Percentiles rank a stretch among this genome's conserved stretches.
phyloP scores from a whole-genome alignment of 345 rosid genomes.

The Eucalyptus curtisii region DNA sequence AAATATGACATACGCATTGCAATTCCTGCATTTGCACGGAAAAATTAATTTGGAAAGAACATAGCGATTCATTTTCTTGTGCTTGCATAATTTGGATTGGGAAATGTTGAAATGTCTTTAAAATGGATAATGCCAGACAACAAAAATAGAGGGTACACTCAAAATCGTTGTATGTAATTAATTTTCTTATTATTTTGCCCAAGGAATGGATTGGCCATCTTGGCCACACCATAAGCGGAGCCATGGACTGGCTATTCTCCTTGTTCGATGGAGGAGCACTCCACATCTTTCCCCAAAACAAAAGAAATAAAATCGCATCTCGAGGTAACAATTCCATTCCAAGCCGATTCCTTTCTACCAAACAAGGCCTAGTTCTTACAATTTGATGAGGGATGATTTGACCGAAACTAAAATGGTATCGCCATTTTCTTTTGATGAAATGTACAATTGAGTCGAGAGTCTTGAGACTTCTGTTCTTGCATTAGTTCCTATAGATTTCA shows the following conservation, averaged over 20 bases:
- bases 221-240: background rate
- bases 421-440: background rate
- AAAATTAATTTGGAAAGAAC: no score
- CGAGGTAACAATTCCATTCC: background rate
- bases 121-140: no score
- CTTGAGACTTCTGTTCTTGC: background rate
- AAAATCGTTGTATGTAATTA: no score
- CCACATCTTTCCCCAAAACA: background rate
- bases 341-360: background rate
- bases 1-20: no score
- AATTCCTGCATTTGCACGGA: rapidly evolving
- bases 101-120: no score
- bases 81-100: no score
- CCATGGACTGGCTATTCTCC: background rate
- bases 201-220: background rate
- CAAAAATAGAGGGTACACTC: no score
- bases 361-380: background rate
- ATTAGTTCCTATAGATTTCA: background rate
- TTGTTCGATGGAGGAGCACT: background rate
- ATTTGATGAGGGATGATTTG: background rate
- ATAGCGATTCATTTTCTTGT: no score
- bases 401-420: background rate
- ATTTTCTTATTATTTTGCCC: no score
- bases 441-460: background rate
- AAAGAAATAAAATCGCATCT: background rate